A percentile compares a stretch with the other conserved stretches of the same genome.
phyloP scores from a whole-genome alignment of 2,329 filamentous ascomycete genomes.

The Metarhizium humberi region DNA sequence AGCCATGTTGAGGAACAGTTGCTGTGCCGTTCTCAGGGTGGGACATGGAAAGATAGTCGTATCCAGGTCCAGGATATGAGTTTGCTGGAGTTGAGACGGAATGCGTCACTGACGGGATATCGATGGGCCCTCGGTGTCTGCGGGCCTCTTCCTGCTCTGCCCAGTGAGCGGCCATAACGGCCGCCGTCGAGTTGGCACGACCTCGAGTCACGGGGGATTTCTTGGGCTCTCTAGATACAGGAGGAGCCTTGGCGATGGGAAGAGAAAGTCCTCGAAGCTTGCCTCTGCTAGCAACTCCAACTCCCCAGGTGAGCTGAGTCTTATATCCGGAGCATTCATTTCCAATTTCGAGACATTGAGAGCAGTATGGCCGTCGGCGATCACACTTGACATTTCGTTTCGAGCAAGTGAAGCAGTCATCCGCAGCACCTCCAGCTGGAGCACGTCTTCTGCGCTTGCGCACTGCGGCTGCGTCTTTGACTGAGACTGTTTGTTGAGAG shows the following conservation, averaged over 20 bases:
- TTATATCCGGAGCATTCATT: conserved; percentile 95
- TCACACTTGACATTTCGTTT: conserved; percentile 82
- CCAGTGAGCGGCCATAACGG: conserved; percentile 19
- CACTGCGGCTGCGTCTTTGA: conserved; percentile 42
- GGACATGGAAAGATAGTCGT: conserved; percentile 43
- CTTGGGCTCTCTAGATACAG: conserved; percentile 40
- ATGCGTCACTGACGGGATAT: conserved; percentile 23
- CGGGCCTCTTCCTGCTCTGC: conserved; percentile 24
- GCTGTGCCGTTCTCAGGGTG: conserved; percentile 32
- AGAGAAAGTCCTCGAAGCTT: conserved; percentile 86
- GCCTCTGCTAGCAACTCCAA: conserved; percentile 88
- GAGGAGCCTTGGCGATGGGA: conserved; percentile 52
- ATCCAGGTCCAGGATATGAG: conserved; percentile 25
- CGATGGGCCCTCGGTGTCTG: conserved; percentile 22
- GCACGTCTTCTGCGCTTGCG: conserved; percentile 78
- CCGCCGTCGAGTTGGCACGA: conserved; percentile 35
- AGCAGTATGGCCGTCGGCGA: conserved; percentile 85
- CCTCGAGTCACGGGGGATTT: conserved; percentile 33
- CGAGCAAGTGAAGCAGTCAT: conserved; percentile 91
- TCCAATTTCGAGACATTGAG: conserved; percentile 83
- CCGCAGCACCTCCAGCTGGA: conserved; percentile 76
- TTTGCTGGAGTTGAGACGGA: conserved; percentile 35
- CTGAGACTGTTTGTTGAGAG: conserved; percentile 31
- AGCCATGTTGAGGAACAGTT: conserved; percentile 30
- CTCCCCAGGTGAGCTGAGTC: conserved; percentile 92